A percentile compares a stretch with the other conserved stretches of the same genome.
These are phyloP conservation scores for Pichia nanzhaoensis DNA, from an alignment of 805 yeast genomes.

Conservation along the genomic window DNA sequence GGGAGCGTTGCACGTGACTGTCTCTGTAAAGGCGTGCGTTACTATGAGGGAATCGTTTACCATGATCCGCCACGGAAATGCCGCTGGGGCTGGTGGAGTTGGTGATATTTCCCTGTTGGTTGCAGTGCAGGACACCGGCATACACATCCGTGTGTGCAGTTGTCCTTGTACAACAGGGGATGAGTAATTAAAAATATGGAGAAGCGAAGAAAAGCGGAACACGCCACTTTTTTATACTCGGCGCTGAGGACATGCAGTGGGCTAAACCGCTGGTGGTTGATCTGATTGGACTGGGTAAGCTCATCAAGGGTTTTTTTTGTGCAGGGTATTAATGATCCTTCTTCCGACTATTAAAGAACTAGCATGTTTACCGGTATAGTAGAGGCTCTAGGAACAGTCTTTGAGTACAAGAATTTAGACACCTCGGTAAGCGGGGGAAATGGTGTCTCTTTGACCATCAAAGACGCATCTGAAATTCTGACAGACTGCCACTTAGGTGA, in stretches of 20 bases:
- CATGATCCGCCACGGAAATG: conserved; percentile 31
- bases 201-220: too few relatives aligned
- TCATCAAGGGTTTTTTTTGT: too few relatives aligned
- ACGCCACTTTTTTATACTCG: too few relatives aligned
- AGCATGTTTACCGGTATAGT: conserved; percentile 92
- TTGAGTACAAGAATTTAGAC: conserved; percentile 42
- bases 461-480: conserved; percentile 55
- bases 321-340: too few relatives aligned
- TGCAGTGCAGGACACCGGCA: not conserved
- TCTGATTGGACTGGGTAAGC: too few relatives aligned
- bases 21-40: conserved; percentile 13
- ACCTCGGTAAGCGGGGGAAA: conserved; percentile 52
- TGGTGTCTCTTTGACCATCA: conserved; percentile 66
- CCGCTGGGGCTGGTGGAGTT: conserved; percentile 25
- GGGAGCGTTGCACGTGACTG: not conserved
- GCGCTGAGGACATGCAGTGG: too few relatives aligned
- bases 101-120: conserved; percentile 32
- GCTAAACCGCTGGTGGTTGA: too few relatives aligned
- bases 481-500: conserved; percentile 89
- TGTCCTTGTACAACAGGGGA: too few relatives aligned
- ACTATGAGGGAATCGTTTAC: conserved; percentile 54
- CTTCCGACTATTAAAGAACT: too few relatives aligned
- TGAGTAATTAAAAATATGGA: too few relatives aligned
- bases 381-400: conserved; percentile 67
- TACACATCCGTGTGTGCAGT: not conserved